Evolutionary conservation across 345 rosid species (phyloP).

Genomic region (Raphanus raphanistrum): DNA sequence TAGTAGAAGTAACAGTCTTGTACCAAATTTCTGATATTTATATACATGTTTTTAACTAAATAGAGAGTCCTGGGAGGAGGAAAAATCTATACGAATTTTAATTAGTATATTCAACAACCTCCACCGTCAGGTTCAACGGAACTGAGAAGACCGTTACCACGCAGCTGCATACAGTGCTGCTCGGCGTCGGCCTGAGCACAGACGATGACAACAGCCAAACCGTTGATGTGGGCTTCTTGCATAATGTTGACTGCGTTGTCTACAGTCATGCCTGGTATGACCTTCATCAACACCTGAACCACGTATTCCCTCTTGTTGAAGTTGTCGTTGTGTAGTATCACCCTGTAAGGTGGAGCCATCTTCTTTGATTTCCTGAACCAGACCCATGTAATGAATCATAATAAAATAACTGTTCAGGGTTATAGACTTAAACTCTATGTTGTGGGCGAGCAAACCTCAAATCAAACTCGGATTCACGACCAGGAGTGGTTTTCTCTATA

Average conservation of each 20-base stretch:
- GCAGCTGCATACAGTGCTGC: constrained; percentile 90
- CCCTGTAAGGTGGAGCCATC: constrained; percentile 79
- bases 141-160: constrained; percentile 91
- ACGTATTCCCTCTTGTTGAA: constrained; percentile 88
- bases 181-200: constrained; percentile 95
- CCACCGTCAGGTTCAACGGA: constrained; percentile 93
- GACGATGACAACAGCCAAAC: constrained; percentile 81
- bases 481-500: constrained; percentile 67
- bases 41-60: constrained; percentile 30
- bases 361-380: constrained; percentile 73
- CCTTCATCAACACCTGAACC: constrained; percentile 95
- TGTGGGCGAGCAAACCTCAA: constrained; percentile 34
- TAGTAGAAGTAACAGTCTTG: constrained; percentile 27
- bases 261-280: constrained; percentile 88
- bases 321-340: constrained; percentile 88
- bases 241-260: constrained; percentile 93
- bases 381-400: background rate
- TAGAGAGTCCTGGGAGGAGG: background rate
- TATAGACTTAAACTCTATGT: background rate
- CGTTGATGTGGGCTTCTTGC: constrained; percentile 97
- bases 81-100: constrained; percentile 21
- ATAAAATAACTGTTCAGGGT: background rate
- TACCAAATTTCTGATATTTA: constrained; percentile 28
- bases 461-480: constrained; percentile 78
- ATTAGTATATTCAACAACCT: constrained; percentile 58